Conservation (phyloP, 2,329 filamentous ascomycete species). For the Fusarium virguliforme region DNA sequence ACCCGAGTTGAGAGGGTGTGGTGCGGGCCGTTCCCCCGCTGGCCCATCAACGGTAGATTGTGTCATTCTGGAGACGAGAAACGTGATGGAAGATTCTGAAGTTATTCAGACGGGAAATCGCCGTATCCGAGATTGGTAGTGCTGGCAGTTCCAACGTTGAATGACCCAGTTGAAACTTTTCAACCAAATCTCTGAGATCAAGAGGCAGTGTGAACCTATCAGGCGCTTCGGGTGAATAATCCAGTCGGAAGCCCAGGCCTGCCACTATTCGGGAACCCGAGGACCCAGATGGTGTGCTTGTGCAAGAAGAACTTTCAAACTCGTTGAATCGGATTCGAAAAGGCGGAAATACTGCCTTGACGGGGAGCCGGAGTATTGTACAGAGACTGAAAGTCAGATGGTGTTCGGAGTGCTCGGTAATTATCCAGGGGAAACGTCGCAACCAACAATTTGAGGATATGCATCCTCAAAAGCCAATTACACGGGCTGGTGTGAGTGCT, state of each 20-base stretch:
- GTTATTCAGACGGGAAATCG: constrained; percentile 2
- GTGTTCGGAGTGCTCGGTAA: constrained; percentile 29
- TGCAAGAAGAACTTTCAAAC: neutral
- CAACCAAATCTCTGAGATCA: neutral
- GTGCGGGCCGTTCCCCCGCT: constrained; percentile 24
- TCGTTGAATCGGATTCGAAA: neutral
- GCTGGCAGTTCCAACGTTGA: neutral
- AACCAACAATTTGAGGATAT: constrained; percentile 9
- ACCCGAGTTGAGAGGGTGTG: constrained; percentile 9
- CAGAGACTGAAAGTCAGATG: constrained; percentile 1
- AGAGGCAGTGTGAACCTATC: neutral
- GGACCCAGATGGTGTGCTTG: neutral
- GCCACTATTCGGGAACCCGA: neutral
- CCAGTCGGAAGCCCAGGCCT: neutral
- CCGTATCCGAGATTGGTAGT: neutral
- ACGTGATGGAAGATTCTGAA: constrained; percentile 16
- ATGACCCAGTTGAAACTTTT: neutral
- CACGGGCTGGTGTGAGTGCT: neutral
- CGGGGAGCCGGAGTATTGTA: constrained; percentile 7
- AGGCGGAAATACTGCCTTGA: neutral
- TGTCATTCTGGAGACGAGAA: constrained; percentile 29
- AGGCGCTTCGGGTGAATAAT: neutral
- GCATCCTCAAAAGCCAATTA: constrained; percentile 15
- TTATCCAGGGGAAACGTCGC: constrained; percentile 31
- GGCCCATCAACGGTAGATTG: constrained; percentile 19